Evolutionary conservation across 2,329 filamentous ascomycete genomes (phyloP).

Genomic region (Seiridium unicorne): DNA sequence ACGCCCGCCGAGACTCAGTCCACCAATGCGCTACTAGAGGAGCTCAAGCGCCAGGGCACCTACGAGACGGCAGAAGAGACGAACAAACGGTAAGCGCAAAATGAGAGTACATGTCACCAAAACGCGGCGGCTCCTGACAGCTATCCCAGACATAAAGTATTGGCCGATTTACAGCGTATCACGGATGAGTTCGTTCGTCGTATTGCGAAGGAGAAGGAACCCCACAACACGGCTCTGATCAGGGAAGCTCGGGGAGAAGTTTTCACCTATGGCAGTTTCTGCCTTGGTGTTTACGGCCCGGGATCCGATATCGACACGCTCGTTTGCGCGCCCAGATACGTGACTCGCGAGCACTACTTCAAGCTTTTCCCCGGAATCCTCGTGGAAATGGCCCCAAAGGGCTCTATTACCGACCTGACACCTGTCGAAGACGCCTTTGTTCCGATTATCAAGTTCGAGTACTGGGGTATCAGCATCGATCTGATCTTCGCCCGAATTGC

Average conservation of each 20-base stretch:
- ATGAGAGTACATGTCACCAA: background rate
- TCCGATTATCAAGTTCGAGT: constrained; percentile 96
- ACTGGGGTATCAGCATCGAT: constrained; percentile 89
- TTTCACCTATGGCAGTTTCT: constrained; percentile 94
- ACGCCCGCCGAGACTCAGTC: constrained; percentile 73
- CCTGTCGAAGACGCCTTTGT: constrained; percentile 89
- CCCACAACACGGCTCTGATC: constrained; percentile 71
- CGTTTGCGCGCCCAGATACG: constrained; percentile 86
- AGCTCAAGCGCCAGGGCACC: constrained; percentile 85
- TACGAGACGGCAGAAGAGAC: constrained; percentile 85
- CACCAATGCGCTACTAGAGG: constrained; percentile 77
- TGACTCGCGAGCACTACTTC: constrained; percentile 90
- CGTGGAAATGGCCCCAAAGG: constrained; percentile 69
- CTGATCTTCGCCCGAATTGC: constrained; percentile 81
- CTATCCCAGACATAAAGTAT: constrained; percentile 61
- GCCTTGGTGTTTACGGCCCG: constrained; percentile 89
- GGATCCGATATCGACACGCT: constrained; percentile 98
- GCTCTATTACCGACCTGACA: constrained; percentile 81
- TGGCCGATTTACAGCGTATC: constrained; percentile 74
- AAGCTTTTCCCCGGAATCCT: constrained; percentile 80
- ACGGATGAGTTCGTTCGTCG: constrained; percentile 83
- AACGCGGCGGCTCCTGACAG: constrained; percentile 5
- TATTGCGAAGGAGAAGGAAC: constrained; percentile 71
- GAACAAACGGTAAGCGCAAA: constrained; percentile 64
- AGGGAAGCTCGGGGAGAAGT: constrained; percentile 88